Conservation (phyloP, 176 grass and related monocot species). For the Zea mays region Zm-B73-REFERENCE-NAM-5.0 NC_050105.1:72286001-72286500, state of each 20-base stretch:
- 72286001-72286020: conserved; percentile 1
- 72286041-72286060: conserved; percentile 5
- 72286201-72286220: conserved; percentile 9
- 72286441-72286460: conserved; percentile 87
- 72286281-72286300: conserved; percentile 17
- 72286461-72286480: conserved; percentile 88
- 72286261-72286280: conserved; percentile 31
- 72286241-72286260: conserved; percentile 26
- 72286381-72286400: not conserved
- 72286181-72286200: not conserved
- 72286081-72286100: not conserved
- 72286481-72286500: conserved; percentile 98
- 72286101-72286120: not conserved
- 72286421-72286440: conserved; percentile 95
- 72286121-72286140: conserved; percentile 15
- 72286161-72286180: conserved; percentile 22
- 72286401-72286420: conserved; percentile 97
- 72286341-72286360: conserved; percentile 3
- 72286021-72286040: conserved; percentile 1
- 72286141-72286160: conserved; percentile 11
- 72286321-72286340: conserved; percentile 6
- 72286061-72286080: not conserved
- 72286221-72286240: not conserved
- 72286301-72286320: conserved; percentile 18
- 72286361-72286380: conserved; percentile 8